A percentile compares a stretch with the other conserved stretches of the same genome.
Conservation (phyloP, 345 rosid genomes). For the Tarenaya hassleriana region DNA sequence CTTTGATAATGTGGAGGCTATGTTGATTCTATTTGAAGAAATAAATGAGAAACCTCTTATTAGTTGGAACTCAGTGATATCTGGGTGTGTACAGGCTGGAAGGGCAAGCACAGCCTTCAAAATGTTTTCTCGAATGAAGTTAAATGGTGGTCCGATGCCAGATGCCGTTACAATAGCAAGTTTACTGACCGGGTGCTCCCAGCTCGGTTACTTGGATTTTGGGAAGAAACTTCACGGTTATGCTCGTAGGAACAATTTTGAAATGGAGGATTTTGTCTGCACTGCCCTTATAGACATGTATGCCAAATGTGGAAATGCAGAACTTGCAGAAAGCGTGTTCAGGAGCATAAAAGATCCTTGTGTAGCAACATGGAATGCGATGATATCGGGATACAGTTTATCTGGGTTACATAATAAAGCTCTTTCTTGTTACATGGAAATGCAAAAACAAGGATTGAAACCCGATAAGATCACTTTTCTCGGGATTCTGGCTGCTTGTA, state of each 20-base stretch:
- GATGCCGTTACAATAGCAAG: conserved; percentile 61
- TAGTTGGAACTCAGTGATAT: conserved; percentile 82
- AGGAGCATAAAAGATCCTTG: conserved; percentile 40
- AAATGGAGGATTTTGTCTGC: conserved; percentile 55
- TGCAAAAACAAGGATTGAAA: conserved; percentile 40
- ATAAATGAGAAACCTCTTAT: conserved; percentile 42
- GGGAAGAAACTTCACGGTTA: conserved; percentile 59
- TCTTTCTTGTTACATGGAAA: conserved; percentile 35
- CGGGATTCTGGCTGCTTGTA: conserved; percentile 68
- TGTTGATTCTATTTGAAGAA: conserved; percentile 41
- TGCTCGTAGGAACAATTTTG: conserved; percentile 44
- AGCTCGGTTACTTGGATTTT: conserved; percentile 47
- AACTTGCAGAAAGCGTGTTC: conserved; percentile 54
- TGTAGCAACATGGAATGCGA: conserved; percentile 68
- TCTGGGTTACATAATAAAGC: conserved; percentile 55
- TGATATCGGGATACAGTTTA: conserved; percentile 69
- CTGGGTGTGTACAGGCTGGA: conserved; percentile 73
- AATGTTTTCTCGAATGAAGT: conserved; percentile 51
- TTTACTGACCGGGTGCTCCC: conserved; percentile 68
- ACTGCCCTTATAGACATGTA: conserved; percentile 85
- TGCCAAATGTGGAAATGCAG: conserved; percentile 61
- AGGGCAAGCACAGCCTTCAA: conserved; percentile 43
- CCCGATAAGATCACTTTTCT: conserved; percentile 79
- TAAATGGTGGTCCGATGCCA: conserved; percentile 34
- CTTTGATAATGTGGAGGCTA: conserved; percentile 44